Percentiles rank a stretch among this genome's conserved stretches.
Evolutionary conservation across 2,329 filamentous ascomycete genomes (phyloP).

Genomic region (Plectosphaerella plurivora): DNA sequence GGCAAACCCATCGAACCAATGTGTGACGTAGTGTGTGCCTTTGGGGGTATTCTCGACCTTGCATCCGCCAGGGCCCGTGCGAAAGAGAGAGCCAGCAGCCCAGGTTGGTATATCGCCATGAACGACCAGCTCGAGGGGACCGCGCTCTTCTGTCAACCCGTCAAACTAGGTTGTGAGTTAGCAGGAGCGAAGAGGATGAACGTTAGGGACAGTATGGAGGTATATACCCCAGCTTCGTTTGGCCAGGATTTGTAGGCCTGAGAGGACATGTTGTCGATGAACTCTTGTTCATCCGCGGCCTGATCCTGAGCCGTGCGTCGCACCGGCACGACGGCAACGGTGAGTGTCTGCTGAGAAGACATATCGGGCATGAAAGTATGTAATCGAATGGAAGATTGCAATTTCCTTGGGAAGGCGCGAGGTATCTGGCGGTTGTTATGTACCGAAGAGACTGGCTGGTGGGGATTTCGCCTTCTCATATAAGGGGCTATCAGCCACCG

Average conservation of each 20-base stretch:
- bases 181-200: not conserved
- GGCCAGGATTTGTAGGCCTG: slow-evolving; percentile 39
- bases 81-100: slow-evolving; percentile 67
- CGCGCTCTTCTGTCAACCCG: slow-evolving; percentile 59
- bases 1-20: slow-evolving; percentile 80
- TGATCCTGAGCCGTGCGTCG: slow-evolving; percentile 9
- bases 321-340: not conserved
- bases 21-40: slow-evolving; percentile 57
- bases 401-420: no score
- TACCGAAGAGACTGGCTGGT: no score
- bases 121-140: slow-evolving; percentile 59
- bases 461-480: no score
- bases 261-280: slow-evolving; percentile 11
- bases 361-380: no score
- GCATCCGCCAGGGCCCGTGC: slow-evolving; percentile 68
- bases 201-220: no score
- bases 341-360: not conserved
- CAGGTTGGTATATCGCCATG: slow-evolving; percentile 66
- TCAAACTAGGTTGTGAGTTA: slow-evolving; percentile 51
- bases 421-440: no score
- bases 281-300: slow-evolving; percentile 5
- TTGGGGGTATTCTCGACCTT: slow-evolving; percentile 51
- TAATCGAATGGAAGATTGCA: no score
- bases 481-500: no score
- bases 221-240: slow-evolving; percentile 40